A percentile compares a stretch with the other conserved stretches of the same genome.
Evolutionary conservation across 371 early-diverging fungal genomes (phyloP).

Genomic region (Furculomyces boomerangus): DNA sequence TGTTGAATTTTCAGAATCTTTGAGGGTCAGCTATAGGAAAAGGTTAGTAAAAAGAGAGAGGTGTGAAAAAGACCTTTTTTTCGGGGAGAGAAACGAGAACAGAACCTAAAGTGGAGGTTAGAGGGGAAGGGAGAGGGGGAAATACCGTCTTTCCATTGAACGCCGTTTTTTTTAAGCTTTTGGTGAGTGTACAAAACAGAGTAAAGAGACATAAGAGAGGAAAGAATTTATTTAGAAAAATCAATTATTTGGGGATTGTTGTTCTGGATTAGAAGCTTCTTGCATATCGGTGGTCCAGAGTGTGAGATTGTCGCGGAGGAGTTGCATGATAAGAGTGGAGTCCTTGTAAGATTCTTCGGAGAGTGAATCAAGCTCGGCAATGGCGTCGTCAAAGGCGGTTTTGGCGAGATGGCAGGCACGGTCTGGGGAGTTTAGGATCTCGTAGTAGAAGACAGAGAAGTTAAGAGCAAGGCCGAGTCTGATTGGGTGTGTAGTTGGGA

Average conservation of each 20-base stretch:
- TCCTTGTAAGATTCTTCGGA: slow-evolving; percentile 99
- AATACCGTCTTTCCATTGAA: slow-evolving; percentile 3
- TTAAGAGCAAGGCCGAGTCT: slow-evolving; percentile 98
- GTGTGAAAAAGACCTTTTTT: too few relatives aligned
- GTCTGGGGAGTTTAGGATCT: slow-evolving; percentile 97
- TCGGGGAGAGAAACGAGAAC: too few relatives aligned
- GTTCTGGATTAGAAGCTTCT: too few relatives aligned
- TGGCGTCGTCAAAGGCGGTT: slow-evolving; percentile 99
- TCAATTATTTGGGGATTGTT: too few relatives aligned
- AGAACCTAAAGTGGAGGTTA: too few relatives aligned
- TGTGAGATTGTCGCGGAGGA: slow-evolving; percentile 98
- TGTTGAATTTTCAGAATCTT: background rate
- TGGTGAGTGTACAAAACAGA: background rate
- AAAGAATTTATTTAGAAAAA: too few relatives aligned
- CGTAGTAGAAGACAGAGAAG: slow-evolving; percentile 99
- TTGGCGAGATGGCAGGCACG: slow-evolving; percentile 98
- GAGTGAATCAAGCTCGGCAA: slow-evolving; percentile 97
- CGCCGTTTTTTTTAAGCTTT: slow-evolving; percentile 3
- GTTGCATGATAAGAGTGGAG: slow-evolving; percentile 99
- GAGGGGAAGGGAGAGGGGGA: too few relatives aligned
- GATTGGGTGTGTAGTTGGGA: slow-evolving; percentile 97
- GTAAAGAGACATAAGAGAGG: too few relatives aligned
- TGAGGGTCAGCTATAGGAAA: background rate
- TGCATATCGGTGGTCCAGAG: slow-evolving; percentile 98
- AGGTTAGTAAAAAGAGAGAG: too few relatives aligned